Percentiles rank a stretch among this genome's conserved stretches.
Conservation (phyloP, 441 rosid species). For the Erysimum pusillum region DNA sequence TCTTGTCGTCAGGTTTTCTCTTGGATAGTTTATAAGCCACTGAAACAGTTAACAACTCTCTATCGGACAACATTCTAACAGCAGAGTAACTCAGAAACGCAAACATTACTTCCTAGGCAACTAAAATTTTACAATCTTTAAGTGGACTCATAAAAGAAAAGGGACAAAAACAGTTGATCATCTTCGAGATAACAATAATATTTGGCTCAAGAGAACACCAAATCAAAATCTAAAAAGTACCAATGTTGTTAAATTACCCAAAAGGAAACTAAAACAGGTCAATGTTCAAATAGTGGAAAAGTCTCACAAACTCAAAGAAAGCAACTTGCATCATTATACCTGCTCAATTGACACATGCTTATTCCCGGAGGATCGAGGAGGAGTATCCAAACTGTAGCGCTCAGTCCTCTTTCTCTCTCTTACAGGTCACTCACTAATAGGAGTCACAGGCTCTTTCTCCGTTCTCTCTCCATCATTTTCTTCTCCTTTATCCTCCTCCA, state of each 20-base stretch:
- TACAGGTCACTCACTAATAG: slow-evolving; percentile 70
- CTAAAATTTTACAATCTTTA: background rate
- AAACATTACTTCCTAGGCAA: background rate
- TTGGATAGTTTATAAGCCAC: slow-evolving; percentile 96
- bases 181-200: background rate
- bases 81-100: background rate
- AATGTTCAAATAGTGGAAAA: background rate
- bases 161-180: background rate
- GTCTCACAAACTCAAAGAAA: background rate
- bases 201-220: background rate
- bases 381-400: slow-evolving; percentile 68
- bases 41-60: slow-evolving; percentile 53
- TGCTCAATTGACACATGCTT: slow-evolving; percentile 73
- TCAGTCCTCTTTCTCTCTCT: slow-evolving; percentile 82
- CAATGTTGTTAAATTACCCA: slow-evolving; percentile 7
- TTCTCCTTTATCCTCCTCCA: slow-evolving; percentile 24
- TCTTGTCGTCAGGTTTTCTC: slow-evolving; percentile 95
- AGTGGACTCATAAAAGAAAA: background rate
- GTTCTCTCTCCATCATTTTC: slow-evolving; percentile 16
- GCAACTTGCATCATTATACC: slow-evolving; percentile 46
- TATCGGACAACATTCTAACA: slow-evolving; percentile 22
- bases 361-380: slow-evolving; percentile 57
- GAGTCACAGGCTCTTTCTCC: slow-evolving; percentile 48
- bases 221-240: background rate
- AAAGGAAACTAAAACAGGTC: background rate